phyloP scores from a whole-genome alignment of 2,329 filamentous ascomycete genomes.

The Phaeomoniella chlamydospora region DNA sequence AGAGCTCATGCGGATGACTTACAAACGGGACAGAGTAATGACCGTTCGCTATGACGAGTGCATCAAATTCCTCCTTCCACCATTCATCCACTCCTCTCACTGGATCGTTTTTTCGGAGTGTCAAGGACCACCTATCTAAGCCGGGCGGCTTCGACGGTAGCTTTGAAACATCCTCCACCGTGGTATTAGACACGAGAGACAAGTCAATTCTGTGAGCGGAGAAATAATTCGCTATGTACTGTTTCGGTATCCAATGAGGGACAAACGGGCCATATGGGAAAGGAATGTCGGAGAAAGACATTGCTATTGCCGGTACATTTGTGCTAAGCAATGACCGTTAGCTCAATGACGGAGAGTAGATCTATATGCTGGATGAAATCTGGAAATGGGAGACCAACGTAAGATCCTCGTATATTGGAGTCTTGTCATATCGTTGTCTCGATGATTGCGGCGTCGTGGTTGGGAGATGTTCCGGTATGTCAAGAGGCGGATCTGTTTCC shows the following conservation, averaged over 20 bases:
- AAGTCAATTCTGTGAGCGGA: constrained; percentile 32
- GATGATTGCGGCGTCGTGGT: constrained; percentile 10
- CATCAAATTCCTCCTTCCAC: constrained; percentile 50
- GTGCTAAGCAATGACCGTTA: constrained; percentile 11
- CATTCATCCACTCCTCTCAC: constrained; percentile 34
- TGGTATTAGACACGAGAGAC: constrained; percentile 35
- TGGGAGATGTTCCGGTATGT: constrained; percentile 13
- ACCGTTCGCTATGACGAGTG: constrained; percentile 44
- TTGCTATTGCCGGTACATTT: constrained; percentile 23
- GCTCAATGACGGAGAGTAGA: no score
- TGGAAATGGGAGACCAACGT: constrained; percentile 14
- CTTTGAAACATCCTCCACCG: constrained; percentile 44
- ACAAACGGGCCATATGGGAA: constrained; percentile 43
- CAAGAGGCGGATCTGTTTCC: constrained; percentile 16
- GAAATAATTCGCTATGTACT: constrained; percentile 44
- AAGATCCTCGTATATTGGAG: constrained; percentile 19
- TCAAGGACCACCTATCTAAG: constrained; percentile 36
- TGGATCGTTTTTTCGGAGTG: constrained; percentile 26
- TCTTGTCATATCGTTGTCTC: constrained; percentile 18
- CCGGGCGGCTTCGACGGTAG: constrained; percentile 38
- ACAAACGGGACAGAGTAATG: constrained; percentile 46
- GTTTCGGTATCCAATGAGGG: constrained; percentile 38
- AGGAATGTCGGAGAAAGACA: constrained; percentile 32
- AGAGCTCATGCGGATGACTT: constrained; percentile 8
- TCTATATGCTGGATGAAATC: no score